Evolutionary conservation across 2,329 filamentous ascomycete species (phyloP).

Genomic region (Claviceps paspali): DNA sequence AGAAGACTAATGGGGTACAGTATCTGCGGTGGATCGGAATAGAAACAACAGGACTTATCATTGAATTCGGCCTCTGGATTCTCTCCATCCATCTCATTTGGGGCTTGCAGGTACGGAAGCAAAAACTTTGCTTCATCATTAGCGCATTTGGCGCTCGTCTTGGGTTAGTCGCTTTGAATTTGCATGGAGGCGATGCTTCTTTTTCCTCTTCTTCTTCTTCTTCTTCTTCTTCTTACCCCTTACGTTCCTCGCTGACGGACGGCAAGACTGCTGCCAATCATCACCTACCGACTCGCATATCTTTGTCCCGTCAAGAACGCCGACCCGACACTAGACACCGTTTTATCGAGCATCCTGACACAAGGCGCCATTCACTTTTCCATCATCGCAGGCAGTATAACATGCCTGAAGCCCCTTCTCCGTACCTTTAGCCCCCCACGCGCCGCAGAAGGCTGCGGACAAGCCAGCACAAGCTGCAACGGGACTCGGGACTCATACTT

Average conservation of each 20-base stretch:
- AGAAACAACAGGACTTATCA: conserved; percentile 2
- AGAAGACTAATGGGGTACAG: background rate
- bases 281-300: conserved; percentile 3
- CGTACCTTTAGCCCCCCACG: conserved; percentile 2
- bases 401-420: conserved; percentile 6
- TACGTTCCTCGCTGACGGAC: background rate
- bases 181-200: background rate
- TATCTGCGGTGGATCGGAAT: conserved; percentile 3
- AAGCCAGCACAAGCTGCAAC: background rate
- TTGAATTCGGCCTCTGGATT: conserved; percentile 5
- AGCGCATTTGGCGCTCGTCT: conserved; percentile 5
- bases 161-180: background rate
- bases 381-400: conserved; percentile 4
- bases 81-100: conserved; percentile 5
- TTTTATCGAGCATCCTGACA: conserved; percentile 5
- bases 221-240: background rate
- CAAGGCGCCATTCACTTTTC: conserved; percentile 5
- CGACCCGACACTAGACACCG: conserved; percentile 1
- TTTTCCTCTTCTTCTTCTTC: background rate
- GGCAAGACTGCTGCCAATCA: conserved; percentile 1
- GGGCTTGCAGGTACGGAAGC: conserved; percentile 3
- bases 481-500: background rate
- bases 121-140: conserved; percentile 3
- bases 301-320: conserved; percentile 1
- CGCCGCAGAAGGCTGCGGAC: background rate